These are phyloP conservation scores for Tolypocladium ovalisporum DNA, from an alignment of 2,329 filamentous ascomycete species.

Conservation along the genomic window DNA sequence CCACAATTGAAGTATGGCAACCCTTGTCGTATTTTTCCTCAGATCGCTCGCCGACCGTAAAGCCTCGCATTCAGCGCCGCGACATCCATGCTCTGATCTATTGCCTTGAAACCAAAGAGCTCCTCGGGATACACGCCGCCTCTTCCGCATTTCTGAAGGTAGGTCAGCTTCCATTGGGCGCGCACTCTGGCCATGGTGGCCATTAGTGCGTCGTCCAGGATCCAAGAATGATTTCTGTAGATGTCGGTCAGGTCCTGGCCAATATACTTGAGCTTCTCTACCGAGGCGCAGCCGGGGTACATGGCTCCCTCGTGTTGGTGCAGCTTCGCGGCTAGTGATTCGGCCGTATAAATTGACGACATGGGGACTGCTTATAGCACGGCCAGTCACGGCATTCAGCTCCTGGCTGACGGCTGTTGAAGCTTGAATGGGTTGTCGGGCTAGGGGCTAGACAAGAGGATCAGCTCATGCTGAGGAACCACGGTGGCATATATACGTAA, in stretches of 20 bases:
- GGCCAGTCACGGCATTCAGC: not conserved
- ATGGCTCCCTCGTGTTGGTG: not conserved
- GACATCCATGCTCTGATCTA: not conserved
- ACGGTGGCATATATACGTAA: not conserved
- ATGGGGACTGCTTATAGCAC: not conserved
- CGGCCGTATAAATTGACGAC: not conserved
- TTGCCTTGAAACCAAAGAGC: not conserved
- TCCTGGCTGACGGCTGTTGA: not conserved
- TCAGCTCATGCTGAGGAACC: not conserved
- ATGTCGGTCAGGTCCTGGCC: not conserved
- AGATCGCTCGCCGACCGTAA: not conserved
- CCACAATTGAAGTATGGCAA: too few species aligned
- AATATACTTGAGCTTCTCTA: not conserved
- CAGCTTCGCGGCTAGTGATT: not conserved
- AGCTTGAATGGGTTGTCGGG: not conserved
- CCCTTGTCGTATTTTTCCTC: too few species aligned
- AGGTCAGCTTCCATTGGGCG: not conserved
- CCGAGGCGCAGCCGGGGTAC: not conserved
- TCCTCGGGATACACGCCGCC: not conserved
- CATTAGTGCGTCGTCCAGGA: not conserved
- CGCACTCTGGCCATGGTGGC: not conserved
- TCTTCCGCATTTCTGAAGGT: not conserved
- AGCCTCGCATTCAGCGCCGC: not conserved
- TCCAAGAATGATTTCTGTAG: not conserved
- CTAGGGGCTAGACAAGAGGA: not conserved